Base-by-base conservation (phyloP, 2,329 filamentous ascomycete species). In the Alternaria atra region DNA sequence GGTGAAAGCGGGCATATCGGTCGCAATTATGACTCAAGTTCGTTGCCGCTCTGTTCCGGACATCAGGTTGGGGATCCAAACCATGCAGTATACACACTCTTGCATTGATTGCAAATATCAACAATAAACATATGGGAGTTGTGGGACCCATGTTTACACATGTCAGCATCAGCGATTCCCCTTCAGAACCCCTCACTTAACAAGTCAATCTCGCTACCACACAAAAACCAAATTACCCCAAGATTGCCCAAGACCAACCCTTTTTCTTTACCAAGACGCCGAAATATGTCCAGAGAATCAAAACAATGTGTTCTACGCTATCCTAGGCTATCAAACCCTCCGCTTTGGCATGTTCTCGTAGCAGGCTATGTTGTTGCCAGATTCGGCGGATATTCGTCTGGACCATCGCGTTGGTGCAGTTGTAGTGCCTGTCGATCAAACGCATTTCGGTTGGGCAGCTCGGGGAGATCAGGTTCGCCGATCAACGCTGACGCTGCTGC, bases 401-500 rank as follows among this genome's bases (percentile, higher is more conserved):
- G 25, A 52, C 34, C 55, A 35, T 29, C 30, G 40, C 40, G 40
- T 8, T 58, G 55, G 50, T 54, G 50, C 55, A 30, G 50, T 25
- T 35, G 46, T 17, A 40, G 55, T 59, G 57, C 57, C 57, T 59
- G 57, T 34, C 57, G 52, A 59, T 55, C 57, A 59, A 50, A 55
- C 57, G 37, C 20, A 29, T 50, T 40, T 58, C 48, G 55, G 48
- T 32, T 43, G 54, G 13, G 15, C 30, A 34, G 12, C 29, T 27
- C 52, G 17, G 40, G 56, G 30, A 55, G 52, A 59, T 59, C 57
- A 35, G 43, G 57, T 59, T 59, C 40, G 57, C 57, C 57, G 56
- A 59, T 59, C 56, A 4, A 13, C 29, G 46, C 30, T 20, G 6
- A 15, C 44, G 29, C 29, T 46, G 43, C 15, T 46, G 43, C 15